These are phyloP conservation scores for Pseudopithomyces maydicus DNA, from an alignment of 2,329 filamentous ascomycete species.

Conservation along the genomic window DNA sequence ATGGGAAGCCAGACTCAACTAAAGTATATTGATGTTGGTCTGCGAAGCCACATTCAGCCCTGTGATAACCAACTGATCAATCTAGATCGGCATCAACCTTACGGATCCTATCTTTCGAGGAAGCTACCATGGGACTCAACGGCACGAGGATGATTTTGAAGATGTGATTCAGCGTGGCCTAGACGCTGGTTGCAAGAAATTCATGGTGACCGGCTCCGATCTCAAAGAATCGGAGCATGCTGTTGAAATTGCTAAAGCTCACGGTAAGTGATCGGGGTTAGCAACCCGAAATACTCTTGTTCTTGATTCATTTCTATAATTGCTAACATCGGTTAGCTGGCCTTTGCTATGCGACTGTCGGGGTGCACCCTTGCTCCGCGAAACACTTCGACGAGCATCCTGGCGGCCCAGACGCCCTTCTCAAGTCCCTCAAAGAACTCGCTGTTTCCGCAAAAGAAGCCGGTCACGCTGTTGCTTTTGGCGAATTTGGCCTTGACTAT, in stretches of 20 bases:
- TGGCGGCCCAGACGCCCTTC: constrained; percentile 60
- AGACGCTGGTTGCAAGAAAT: constrained; percentile 80
- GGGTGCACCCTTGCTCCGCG: constrained; percentile 90
- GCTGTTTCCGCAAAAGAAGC: constrained; percentile 63
- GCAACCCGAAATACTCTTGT: background rate
- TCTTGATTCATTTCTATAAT: background rate
- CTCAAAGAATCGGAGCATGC: constrained; percentile 77
- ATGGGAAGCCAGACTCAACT: constrained; percentile 21
- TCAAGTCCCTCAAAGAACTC: constrained; percentile 67
- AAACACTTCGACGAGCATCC: constrained; percentile 72
- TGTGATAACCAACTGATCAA: constrained; percentile 14
- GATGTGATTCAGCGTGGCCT: constrained; percentile 79
- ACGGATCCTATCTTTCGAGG: constrained; percentile 90
- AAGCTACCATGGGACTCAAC: constrained; percentile 77
- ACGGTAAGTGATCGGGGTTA: constrained; percentile 61
- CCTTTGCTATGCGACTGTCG: constrained; percentile 85
- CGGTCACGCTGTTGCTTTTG: constrained; percentile 77
- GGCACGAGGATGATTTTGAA: constrained; percentile 73
- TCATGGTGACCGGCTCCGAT: constrained; percentile 93
- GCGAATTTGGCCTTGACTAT: constrained; percentile 96
- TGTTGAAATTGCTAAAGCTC: constrained; percentile 71
- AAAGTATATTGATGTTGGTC: constrained; percentile 52
- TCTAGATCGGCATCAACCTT: constrained; percentile 88
- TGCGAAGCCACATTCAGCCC: constrained; percentile 18
- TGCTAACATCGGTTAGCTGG: constrained; percentile 60